These are phyloP conservation scores for Camellia lanceoleosa DNA, from an alignment of 148 eudicot genomes.

Conservation along the genomic window DNA sequence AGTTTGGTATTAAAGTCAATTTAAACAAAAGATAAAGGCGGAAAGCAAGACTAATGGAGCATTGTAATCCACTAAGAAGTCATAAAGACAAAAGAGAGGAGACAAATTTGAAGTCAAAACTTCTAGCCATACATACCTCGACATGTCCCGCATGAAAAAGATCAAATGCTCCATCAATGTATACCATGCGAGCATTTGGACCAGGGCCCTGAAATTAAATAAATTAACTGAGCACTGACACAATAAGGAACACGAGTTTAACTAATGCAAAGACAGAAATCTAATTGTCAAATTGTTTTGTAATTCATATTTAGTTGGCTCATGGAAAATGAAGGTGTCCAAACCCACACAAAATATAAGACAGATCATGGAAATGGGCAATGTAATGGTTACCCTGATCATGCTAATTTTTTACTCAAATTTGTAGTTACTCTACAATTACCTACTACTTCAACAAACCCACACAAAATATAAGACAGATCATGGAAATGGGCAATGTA, in stretches of 20 bases:
- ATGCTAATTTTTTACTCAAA: too few species aligned
- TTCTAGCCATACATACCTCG: conserved; percentile 47
- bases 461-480: too few species aligned
- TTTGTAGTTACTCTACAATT: too few species aligned
- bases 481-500: too few species aligned
- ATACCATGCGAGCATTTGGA: conserved; percentile 89
- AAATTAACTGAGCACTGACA: conserved; percentile 3
- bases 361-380: too few species aligned
- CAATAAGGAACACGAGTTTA: not conserved
- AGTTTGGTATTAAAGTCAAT: too few species aligned
- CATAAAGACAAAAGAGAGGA: not conserved
- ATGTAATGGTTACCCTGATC: too few species aligned
- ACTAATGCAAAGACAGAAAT: not conserved
- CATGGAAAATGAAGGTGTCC: not conserved
- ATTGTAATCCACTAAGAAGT: not conserved
- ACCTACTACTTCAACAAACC: too few species aligned
- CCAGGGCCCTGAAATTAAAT: conserved; percentile 66
- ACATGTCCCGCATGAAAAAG: conserved; percentile 99
- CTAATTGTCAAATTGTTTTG: not conserved
- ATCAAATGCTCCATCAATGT: conserved; percentile 97
- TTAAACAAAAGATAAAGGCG: too few species aligned
- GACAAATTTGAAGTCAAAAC: not conserved
- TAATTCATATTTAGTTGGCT: not conserved
- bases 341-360: too few species aligned
- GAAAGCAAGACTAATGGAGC: too few species aligned